Conservation (phyloP, 805 yeast genomes). For the Lipomyces yamadae region DNA sequence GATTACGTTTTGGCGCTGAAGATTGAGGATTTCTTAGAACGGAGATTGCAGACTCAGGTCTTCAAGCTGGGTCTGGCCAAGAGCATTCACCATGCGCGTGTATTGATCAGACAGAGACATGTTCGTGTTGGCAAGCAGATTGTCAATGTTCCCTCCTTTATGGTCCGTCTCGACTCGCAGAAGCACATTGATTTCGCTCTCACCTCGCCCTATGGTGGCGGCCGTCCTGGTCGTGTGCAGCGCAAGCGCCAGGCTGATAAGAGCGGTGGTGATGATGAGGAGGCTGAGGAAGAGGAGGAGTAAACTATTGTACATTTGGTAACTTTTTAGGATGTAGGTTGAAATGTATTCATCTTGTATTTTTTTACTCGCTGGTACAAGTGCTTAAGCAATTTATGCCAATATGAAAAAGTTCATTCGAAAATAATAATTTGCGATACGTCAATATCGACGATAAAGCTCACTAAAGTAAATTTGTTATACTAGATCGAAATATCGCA, state of each 20-base stretch:
- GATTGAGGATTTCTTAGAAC: conserved; percentile 99
- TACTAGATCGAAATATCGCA: not conserved
- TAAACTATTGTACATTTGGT: conserved; percentile 19
- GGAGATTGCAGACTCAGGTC: conserved; percentile 99
- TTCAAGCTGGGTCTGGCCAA: conserved; percentile 99
- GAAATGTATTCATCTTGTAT: conserved; percentile 5
- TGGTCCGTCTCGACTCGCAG: conserved; percentile 99
- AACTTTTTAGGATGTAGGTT: not conserved
- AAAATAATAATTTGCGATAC: not conserved
- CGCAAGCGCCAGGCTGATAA: conserved; percentile 71
- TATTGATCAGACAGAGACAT: conserved; percentile 97
- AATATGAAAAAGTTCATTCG: conserved; percentile 3
- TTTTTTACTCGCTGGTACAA: conserved; percentile 1
- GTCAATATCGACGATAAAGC: no score
- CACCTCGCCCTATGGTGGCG: conserved; percentile 99
- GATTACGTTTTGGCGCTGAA: conserved; percentile 99
- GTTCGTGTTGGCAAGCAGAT: conserved; percentile 99
- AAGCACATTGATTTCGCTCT: conserved; percentile 99
- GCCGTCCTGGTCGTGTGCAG: conserved; percentile 99
- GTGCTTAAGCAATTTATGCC: conserved; percentile 6
- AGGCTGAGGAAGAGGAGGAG: conserved; percentile 54
- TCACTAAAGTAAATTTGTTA: no score
- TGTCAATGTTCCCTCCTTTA: conserved; percentile 98
- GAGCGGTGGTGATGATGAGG: conserved; percentile 75
- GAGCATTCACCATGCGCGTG: conserved; percentile 99